Base-by-base conservation (phyloP, 2,329 filamentous ascomycete genomes). In the Gremmenia infestans region DNA sequence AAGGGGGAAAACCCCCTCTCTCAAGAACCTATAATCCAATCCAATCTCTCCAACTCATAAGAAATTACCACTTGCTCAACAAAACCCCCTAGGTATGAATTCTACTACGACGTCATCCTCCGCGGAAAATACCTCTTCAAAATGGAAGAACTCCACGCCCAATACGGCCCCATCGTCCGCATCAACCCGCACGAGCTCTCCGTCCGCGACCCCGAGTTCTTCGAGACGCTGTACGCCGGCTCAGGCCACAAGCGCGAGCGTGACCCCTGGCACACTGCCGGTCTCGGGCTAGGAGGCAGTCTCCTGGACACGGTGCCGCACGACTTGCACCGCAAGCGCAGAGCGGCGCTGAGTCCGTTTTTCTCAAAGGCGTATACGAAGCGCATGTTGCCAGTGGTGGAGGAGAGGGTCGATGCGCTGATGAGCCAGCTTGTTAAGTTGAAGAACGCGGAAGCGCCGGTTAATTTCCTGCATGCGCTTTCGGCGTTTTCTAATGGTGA, bases 51-150 rank as follows among this genome's bases (percentile, higher is more conserved):
- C 7, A 28, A 11, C n/a, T 32, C 1, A 46, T 8, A 17, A 19
- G 9, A 19, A 15, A 4, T 17, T 32, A 36, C 15, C 15, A 22
- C 42, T 22, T 40, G 36, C 5, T 39, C 32, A n/a, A 39, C 25
- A n/a, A 28, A 37, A 11, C 5, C 2, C 14, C 5, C 35, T 25
- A 59, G 63, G 65, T 68, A 67, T 32, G 60, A 65, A 25, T 55
- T 57, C n/a, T 78, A 75, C 63, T 76, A 76, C 55, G 74, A 77
- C 52, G 65, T 75, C 35, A 54, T 74, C 51, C 66, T 71, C 5
- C 68, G 70, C 3, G 75, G 74, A 2, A 68, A 73, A 60, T 76
- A 74, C 54, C 72, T 68, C n/a, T 74, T 70, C 63, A 71, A 76
- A 55, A 74, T 77, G 28, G 64, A 68, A 42, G 68, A 74, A 43